Evolutionary conservation across 305 asterid species (phyloP).

Genomic region (Galium porrigens): DNA sequence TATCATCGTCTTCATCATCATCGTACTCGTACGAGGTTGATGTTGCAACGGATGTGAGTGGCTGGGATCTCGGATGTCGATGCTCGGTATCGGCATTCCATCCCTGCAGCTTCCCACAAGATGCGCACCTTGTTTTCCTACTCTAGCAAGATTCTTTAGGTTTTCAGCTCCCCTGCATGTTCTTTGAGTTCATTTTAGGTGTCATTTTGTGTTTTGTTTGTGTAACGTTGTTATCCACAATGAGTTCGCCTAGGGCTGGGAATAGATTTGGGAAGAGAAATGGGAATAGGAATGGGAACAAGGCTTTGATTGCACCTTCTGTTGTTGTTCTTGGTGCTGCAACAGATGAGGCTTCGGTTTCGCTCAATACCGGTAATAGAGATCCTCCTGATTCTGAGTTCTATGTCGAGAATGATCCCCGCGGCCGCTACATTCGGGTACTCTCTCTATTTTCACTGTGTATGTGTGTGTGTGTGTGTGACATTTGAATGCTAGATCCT

Average conservation of each 20-base stretch:
- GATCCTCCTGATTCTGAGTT: constrained; percentile 20
- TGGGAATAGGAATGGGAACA: constrained; percentile 16
- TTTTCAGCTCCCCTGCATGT: constrained; percentile 1
- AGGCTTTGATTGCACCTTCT: constrained; percentile 17
- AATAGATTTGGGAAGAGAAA: constrained; percentile 17
- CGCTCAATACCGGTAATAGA: constrained; percentile 14
- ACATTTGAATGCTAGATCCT: background rate
- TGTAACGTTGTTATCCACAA: constrained; percentile 16
- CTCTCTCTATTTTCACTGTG: background rate
- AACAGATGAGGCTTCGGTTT: constrained; percentile 10
- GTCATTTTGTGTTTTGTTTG: constrained; percentile 12
- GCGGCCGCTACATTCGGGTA: constrained; percentile 58
- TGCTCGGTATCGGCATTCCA: constrained; percentile 29
- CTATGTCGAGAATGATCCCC: constrained; percentile 45
- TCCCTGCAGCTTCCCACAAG: constrained; percentile 22
- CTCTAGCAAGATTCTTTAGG: constrained; percentile 1
- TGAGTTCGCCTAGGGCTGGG: constrained; percentile 25
- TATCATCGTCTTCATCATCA: constrained; percentile 14
- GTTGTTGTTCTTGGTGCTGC: constrained; percentile 9
- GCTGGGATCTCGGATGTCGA: constrained; percentile 36
- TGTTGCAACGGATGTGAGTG: constrained; percentile 13
- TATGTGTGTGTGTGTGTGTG: background rate
- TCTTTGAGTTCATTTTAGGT: constrained; percentile 5
- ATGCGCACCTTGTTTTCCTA: constrained; percentile 8
- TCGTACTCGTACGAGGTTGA: constrained; percentile 5